These are phyloP conservation scores for Emergomyces pasteurianus DNA, from an alignment of 2,329 filamentous ascomycete genomes.

Conservation along the genomic window DNA sequence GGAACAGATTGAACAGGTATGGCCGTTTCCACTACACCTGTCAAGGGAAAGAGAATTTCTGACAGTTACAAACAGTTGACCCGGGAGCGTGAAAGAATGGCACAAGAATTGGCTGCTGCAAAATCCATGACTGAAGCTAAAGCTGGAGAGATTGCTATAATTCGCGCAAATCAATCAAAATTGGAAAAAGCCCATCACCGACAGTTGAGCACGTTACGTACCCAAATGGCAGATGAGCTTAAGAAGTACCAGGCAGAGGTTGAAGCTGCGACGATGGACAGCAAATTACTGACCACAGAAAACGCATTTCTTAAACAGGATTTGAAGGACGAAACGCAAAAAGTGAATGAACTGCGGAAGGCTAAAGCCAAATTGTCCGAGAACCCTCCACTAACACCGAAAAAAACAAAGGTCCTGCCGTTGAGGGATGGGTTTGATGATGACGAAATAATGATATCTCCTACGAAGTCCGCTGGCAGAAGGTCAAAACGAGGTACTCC, in stretches of 20 bases:
- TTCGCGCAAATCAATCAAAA: constrained; percentile 46
- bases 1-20: constrained; percentile 10
- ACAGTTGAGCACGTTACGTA: constrained; percentile 41
- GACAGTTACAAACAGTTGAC: constrained; percentile 20
- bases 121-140: constrained; percentile 37
- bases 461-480: constrained; percentile 36
- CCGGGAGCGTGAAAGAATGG: constrained; percentile 29
- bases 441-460: constrained; percentile 46
- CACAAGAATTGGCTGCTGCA: constrained; percentile 27
- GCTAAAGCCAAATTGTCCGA: constrained; percentile 25
- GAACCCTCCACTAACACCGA: constrained; percentile 38
- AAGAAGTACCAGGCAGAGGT: constrained; percentile 44
- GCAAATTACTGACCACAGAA: constrained; percentile 45
- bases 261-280: constrained; percentile 41
- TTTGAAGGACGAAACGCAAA: constrained; percentile 42
- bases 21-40: neutral
- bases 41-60: neutral
- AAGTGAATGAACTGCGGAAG: constrained; percentile 31
- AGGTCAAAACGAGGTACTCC: constrained; percentile 43
- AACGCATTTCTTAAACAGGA: constrained; percentile 51
- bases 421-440: constrained; percentile 54
- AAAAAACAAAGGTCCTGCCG: constrained; percentile 35
- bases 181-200: constrained; percentile 42
- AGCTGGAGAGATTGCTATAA: constrained; percentile 50
- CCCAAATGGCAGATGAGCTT: constrained; percentile 41